Conservation (phyloP, 805 yeast species). For the Pichia nakasei region DNA sequence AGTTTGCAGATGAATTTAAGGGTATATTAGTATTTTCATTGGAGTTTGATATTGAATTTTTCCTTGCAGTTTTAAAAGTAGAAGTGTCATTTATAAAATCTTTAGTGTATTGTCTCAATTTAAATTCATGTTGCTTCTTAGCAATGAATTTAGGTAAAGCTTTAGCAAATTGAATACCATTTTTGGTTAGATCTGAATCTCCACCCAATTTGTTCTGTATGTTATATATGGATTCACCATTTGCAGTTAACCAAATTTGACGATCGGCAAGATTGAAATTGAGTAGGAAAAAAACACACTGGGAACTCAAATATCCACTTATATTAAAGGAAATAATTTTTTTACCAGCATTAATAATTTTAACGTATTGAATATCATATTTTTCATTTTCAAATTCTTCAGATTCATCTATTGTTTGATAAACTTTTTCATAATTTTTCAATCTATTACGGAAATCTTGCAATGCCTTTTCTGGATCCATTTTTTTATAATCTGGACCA, state of each 20-base stretch:
- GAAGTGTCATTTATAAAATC: slow-evolving; percentile 24
- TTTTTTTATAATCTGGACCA: slow-evolving; percentile 86
- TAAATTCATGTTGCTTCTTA: slow-evolving; percentile 28
- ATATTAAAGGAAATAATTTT: slow-evolving; percentile 48
- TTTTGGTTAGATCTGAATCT: slow-evolving; percentile 22
- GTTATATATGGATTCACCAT: slow-evolving; percentile 27
- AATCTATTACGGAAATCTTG: slow-evolving; percentile 77
- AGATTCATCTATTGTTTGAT: slow-evolving; percentile 76
- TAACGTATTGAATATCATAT: slow-evolving; percentile 46
- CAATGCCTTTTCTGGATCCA: slow-evolving; percentile 75
- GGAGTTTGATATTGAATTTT: not conserved
- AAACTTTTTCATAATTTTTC: slow-evolving; percentile 76
- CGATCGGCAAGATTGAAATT: slow-evolving; percentile 31
- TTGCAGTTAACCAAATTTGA: slow-evolving; percentile 30
- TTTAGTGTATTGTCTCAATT: slow-evolving; percentile 25
- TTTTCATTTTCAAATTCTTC: slow-evolving; percentile 36
- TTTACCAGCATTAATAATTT: slow-evolving; percentile 55
- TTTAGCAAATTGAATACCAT: slow-evolving; percentile 26
- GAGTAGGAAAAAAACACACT: slow-evolving; percentile 44
- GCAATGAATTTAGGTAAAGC: slow-evolving; percentile 29
- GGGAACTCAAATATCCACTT: slow-evolving; percentile 49
- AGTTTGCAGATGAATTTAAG: slow-evolving; percentile 1
- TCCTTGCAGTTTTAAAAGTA: slow-evolving; percentile 12
- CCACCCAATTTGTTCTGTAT: slow-evolving; percentile 25
- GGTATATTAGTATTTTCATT: not conserved